Percentiles rank a stretch among this genome's conserved stretches.
Conservation (phyloP, 2,329 filamentous ascomycete species). For the Dothiorella sarmentorum region DNA sequence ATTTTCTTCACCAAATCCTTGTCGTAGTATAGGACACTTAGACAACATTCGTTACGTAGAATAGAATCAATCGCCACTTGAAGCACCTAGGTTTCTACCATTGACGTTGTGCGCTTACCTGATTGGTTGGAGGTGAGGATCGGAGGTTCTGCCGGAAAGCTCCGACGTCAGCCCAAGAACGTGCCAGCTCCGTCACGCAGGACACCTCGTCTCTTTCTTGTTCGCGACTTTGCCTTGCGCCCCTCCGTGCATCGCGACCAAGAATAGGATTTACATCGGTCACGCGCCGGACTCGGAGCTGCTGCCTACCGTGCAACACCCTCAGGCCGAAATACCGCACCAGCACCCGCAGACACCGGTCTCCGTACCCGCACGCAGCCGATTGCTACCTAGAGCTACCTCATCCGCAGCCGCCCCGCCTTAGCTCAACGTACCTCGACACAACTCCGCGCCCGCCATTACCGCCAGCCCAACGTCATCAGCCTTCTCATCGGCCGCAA, state of each 20-base stretch:
- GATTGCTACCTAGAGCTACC: slow-evolving; percentile 2
- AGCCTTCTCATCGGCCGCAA: not conserved
- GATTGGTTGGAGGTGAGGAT: not conserved
- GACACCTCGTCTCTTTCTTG: not conserved
- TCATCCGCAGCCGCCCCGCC: slow-evolving; percentile 1
- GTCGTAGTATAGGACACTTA: not conserved
- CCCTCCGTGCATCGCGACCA: not conserved
- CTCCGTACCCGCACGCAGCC: not conserved
- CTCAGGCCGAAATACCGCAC: not conserved
- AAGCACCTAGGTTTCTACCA: not conserved
- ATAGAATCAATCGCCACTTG: not conserved
- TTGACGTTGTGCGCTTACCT: not conserved
- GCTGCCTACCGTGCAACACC: not conserved
- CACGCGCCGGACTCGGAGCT: not conserved
- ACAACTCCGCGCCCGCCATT: not conserved
- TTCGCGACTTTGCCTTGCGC: not conserved
- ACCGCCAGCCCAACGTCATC: not conserved
- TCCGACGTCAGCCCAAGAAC: not conserved
- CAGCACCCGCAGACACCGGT: not conserved
- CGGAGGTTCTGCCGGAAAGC: not conserved
- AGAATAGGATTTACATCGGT: not conserved
- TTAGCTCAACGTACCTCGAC: not conserved
- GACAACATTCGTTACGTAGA: not conserved
- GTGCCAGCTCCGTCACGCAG: not conserved
- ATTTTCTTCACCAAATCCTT: not conserved